Conservation (phyloP, 805 yeast species). For the Wickerhamiella occidentalis region DNA sequence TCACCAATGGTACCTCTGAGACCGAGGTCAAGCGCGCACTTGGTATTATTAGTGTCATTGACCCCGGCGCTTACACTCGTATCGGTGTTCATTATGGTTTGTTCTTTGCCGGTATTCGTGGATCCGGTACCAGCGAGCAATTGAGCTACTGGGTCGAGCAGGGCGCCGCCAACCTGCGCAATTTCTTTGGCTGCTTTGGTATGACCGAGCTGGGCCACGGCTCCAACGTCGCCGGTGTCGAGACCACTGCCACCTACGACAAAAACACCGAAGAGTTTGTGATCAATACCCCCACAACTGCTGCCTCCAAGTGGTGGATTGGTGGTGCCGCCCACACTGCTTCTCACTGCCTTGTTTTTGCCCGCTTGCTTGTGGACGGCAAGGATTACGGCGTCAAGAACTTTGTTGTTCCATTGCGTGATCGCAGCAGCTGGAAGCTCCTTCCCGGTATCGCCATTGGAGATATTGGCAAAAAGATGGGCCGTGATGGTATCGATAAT, state of each 20-base stretch:
- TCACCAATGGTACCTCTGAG: slow-evolving; percentile 24
- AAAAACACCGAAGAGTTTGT: slow-evolving; percentile 50
- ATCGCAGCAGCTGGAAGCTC: slow-evolving; percentile 49
- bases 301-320: slow-evolving; percentile 98
- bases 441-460: slow-evolving; percentile 75
- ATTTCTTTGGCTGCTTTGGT: slow-evolving; percentile 70
- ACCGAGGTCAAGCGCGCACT: slow-evolving; percentile 21
- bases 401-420: slow-evolving; percentile 83
- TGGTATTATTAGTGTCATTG: slow-evolving; percentile 31
- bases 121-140: slow-evolving; percentile 81
- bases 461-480: slow-evolving; percentile 92
- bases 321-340: slow-evolving; percentile 97
- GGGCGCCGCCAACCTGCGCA: slow-evolving; percentile 30
- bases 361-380: slow-evolving; percentile 67
- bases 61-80: slow-evolving; percentile 72
- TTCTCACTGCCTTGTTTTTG: slow-evolving; percentile 75
- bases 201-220: slow-evolving; percentile 94
- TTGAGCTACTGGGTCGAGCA: slow-evolving; percentile 70
- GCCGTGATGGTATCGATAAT: slow-evolving; percentile 89
- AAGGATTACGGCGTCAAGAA: slow-evolving; percentile 88
- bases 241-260: slow-evolving; percentile 82
- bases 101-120: slow-evolving; percentile 67
- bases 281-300: slow-evolving; percentile 76
- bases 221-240: slow-evolving; percentile 84
- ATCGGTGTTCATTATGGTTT: slow-evolving; percentile 81